Conservation (phyloP, 257 asterid genomes). For the Thymus mandschuricus region DNA sequence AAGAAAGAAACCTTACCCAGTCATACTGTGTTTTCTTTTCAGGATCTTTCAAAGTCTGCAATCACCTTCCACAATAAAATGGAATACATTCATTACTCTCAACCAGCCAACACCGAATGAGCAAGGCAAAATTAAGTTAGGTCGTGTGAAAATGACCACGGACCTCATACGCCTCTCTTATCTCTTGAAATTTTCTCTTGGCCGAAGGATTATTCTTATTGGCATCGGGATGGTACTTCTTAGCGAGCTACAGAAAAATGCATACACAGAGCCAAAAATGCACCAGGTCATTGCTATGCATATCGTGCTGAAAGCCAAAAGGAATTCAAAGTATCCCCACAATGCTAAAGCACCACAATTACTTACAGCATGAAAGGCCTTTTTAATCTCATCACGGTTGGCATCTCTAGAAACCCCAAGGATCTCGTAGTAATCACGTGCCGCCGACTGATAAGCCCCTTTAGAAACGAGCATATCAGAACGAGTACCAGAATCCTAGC, state of each 20-base stretch:
- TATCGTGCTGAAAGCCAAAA: slow-evolving; percentile 13
- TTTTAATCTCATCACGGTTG: slow-evolving; percentile 75
- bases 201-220: slow-evolving; percentile 83
- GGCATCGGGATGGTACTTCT: slow-evolving; percentile 95
- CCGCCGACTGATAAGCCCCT: slow-evolving; percentile 54
- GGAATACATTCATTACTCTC: slow-evolving; percentile 24
- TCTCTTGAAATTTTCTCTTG: slow-evolving; percentile 90
- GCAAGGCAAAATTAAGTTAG: slow-evolving; percentile 30
- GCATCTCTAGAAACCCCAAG: slow-evolving; percentile 80
- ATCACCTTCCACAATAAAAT: slow-evolving; percentile 56
- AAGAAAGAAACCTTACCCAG: slow-evolving; percentile 49
- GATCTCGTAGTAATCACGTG: slow-evolving; percentile 70
- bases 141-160: slow-evolving; percentile 33
- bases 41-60: slow-evolving; percentile 84
- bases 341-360: slow-evolving; percentile 28
- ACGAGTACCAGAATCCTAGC: slow-evolving; percentile 18
- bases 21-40: slow-evolving; percentile 79
- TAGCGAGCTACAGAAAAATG: slow-evolving; percentile 70
- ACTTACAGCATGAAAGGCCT: slow-evolving; percentile 84
- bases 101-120: slow-evolving; percentile 28
- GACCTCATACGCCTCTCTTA: slow-evolving; percentile 98
- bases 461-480: slow-evolving; percentile 25
- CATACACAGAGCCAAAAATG: slow-evolving; percentile 11
- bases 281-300: slow-evolving; percentile 16
- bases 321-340: slow-evolving; percentile 8